Conservation (phyloP, 257 asterid genomes). For the Jacaranda mimosifolia region DNA sequence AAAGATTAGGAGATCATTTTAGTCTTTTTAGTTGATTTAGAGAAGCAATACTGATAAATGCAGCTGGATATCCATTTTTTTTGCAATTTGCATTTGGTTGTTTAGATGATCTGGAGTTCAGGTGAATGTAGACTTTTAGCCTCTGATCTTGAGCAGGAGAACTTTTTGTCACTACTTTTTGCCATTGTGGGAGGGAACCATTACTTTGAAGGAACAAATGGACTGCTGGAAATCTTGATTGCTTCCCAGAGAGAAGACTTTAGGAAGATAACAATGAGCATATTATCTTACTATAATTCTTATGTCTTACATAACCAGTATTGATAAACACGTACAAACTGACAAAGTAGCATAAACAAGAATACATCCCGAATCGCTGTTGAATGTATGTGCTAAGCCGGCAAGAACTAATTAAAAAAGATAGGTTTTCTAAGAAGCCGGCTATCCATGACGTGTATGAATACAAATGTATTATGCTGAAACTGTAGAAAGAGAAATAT, state of each 20-base stretch:
- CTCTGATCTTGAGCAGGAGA: neutral
- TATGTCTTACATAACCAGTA: too few relatives aligned
- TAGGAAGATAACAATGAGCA: too few relatives aligned
- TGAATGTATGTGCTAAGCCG: neutral
- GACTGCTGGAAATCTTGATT: neutral
- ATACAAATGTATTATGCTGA: too few relatives aligned
- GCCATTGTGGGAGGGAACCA: neutral
- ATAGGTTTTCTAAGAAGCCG: slow-evolving; percentile 3
- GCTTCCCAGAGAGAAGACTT: too few relatives aligned
- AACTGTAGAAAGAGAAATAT: too few relatives aligned
- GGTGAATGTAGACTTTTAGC: neutral
- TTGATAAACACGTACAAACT: too few relatives aligned
- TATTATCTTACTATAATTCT: too few relatives aligned
- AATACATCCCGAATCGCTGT: neutral
- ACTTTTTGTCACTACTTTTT: neutral
- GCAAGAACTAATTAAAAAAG: neutral
- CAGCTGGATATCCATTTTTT: neutral
- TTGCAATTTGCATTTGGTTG: neutral
- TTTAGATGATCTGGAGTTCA: neutral
- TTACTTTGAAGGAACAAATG: neutral
- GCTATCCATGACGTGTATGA: neutral
- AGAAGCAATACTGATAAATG: neutral
- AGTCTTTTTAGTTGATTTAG: neutral
- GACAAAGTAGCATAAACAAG: neutral
- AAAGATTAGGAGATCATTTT: neutral